Base-by-base conservation (phyloP, 495 filamentous ascomycete species). In the Friedmanniomyces simplex region DNA sequence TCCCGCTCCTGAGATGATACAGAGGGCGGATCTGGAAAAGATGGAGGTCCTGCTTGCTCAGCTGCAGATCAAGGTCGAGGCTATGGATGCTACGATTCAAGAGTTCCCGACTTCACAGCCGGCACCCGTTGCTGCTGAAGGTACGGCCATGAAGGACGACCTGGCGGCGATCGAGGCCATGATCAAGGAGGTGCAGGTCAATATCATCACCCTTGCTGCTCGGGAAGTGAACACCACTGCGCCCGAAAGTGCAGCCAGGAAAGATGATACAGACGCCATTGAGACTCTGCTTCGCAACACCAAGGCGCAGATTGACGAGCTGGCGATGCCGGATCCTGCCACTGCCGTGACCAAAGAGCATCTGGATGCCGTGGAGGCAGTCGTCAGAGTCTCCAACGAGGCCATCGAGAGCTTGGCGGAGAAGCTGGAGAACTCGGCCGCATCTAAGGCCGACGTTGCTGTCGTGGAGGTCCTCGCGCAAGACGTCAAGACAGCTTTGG, bases 201-300 rank as follows among this genome's bases (percentile, higher is more conserved):
- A 76, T 7, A 72, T 88, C 11, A 66, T 71, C 2, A 72, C 72
- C 6, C 66, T 82, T 25, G 67, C 70, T 37, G 61, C 69, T 45
- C 69, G 71, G 25, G 74, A 79, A 21, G 73, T 60, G 28, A 42
- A 68, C 50, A 70, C 69, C 50, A 70, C 26, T 11, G 81, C 87
- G 55, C 18, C 56, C 0, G 71, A 77, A 20, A 78, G 79, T 43
- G 68, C 83, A 1, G 83, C 86, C 8, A 83, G 81, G 43, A 89
- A 87, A 64, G 86, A 91, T 57, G 89, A 95, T 62, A 86, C 86
- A 1, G 82, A 89, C 57, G 87, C 85, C n/a, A 89, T 96, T 54
- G 89, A 95, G 68, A 89, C 83, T 0, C 78, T 96, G 46, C 78
- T 96, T 22, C 79, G 84, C 48, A 91, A 89, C 66, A 88, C 87